These are phyloP conservation scores for Annulohypoxylon moriforme DNA, from an alignment of 495 filamentous ascomycete species.

Conservation along the genomic window DNA sequence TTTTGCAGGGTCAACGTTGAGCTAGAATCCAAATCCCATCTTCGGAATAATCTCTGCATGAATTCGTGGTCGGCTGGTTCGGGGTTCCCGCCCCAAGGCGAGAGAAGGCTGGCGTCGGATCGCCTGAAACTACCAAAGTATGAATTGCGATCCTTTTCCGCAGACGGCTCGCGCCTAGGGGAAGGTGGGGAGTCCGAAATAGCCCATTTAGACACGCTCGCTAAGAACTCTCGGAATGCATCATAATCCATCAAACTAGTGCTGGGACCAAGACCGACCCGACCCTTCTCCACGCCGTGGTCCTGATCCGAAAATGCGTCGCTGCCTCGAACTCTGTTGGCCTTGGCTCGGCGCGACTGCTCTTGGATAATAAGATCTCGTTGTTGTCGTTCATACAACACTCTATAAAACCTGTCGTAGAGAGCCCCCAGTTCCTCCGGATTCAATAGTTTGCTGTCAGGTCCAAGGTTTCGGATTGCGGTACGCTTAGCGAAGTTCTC, in stretches of 20 bases:
- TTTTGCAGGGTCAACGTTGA: constrained; percentile 86
- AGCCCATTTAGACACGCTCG: constrained; percentile 90
- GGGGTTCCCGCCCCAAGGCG: constrained; percentile 79
- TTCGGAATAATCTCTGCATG: constrained; percentile 85
- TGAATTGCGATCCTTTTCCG: constrained; percentile 62
- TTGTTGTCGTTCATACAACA: constrained; percentile 90
- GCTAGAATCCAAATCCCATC: constrained; percentile 83
- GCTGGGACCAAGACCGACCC: constrained; percentile 90
- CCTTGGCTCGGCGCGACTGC: constrained; percentile 70
- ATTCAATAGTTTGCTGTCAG: constrained; percentile 89
- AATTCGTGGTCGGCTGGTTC: constrained; percentile 97
- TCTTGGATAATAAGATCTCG: constrained; percentile 81
- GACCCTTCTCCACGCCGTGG: constrained; percentile 72
- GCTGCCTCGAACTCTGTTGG: constrained; percentile 65
- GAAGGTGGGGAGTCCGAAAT: constrained; percentile 76
- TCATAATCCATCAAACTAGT: constrained; percentile 94
- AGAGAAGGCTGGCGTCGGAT: constrained; percentile 56
- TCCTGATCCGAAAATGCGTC: constrained; percentile 57
- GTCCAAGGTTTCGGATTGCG: constrained; percentile 93
- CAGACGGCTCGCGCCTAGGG: constrained; percentile 63
- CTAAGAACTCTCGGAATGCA: constrained; percentile 92
- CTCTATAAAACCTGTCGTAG: constrained; percentile 92
- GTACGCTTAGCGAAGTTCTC: constrained; percentile 98
- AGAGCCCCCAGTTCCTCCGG: constrained; percentile 85
- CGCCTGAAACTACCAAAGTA: constrained; percentile 64